Evolutionary conservation across 441 rosid genomes (phyloP).

Genomic region (Lepidium campestre): DNA sequence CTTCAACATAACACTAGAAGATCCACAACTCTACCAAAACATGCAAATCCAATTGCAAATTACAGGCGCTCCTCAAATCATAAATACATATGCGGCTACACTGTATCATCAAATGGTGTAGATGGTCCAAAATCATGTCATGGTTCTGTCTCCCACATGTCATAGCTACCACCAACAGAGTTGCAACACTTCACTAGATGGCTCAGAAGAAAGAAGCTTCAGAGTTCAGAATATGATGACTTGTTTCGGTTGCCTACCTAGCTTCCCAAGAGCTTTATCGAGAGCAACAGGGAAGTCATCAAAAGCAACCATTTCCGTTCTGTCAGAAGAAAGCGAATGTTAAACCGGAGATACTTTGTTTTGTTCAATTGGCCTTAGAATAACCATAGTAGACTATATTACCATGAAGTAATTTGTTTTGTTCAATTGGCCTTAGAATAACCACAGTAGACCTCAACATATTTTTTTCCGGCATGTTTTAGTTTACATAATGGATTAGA

Average conservation of each 20-base stretch:
- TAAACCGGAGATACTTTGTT: neutral
- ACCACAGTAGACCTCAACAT: neutral
- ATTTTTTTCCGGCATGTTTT: neutral
- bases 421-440: neutral
- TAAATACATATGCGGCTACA: no score
- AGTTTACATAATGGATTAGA: neutral
- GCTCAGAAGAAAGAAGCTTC: conserved; percentile 7
- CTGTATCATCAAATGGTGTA: no score
- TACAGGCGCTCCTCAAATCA: no score
- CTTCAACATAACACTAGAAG: no score
- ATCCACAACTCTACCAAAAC: no score
- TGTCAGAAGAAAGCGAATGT: conserved; percentile 26
- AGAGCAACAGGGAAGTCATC: conserved; percentile 52
- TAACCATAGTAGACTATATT: neutral
- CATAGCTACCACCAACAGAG: conserved; percentile 2
- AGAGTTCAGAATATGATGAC: conserved; percentile 76
- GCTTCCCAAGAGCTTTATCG: conserved; percentile 68
- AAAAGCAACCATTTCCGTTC: conserved; percentile 69
- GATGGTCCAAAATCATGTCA: no score
- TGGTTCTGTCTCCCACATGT: no score
- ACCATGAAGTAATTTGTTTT: neutral
- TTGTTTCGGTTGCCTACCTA: conserved; percentile 84
- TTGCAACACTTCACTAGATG: neutral
- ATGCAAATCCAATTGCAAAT: no score
- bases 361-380: neutral